Evolutionary conservation across 495 filamentous ascomycete genomes (phyloP).

Genomic region (Aspergillus ostianus): DNA sequence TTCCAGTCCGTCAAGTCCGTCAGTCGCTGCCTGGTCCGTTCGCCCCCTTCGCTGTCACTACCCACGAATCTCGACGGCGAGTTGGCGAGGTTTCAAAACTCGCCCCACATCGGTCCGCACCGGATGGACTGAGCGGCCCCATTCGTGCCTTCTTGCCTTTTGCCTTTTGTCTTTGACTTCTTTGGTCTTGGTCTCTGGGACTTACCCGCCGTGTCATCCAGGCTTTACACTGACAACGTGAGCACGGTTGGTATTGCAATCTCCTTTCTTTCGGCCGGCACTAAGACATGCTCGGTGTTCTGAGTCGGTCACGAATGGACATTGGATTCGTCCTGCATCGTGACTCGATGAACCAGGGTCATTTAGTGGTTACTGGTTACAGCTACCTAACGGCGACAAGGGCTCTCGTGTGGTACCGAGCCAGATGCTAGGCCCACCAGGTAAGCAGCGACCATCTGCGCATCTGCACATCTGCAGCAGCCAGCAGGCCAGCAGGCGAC

Average conservation of each 20-base stretch:
- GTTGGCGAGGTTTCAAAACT: not conserved
- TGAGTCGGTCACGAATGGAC: not conserved
- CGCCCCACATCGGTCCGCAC: constrained; percentile 20
- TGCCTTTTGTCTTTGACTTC: not conserved
- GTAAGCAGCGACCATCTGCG: not conserved
- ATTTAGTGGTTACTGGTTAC: not conserved
- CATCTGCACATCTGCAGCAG: not conserved
- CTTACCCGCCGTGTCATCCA: not conserved
- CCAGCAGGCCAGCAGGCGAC: no score
- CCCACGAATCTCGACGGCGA: no score
- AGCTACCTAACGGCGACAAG: not conserved
- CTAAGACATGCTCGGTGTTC: not conserved
- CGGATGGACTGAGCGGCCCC: constrained; percentile 17
- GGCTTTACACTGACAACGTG: not conserved
- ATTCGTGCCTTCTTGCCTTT: constrained; percentile 9
- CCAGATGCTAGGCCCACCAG: not conserved
- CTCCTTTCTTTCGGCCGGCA: not conserved
- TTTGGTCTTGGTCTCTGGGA: no score
- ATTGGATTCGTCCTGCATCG: not conserved
- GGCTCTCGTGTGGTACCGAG: not conserved
- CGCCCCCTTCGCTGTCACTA: not conserved
- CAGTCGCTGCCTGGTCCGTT: not conserved
- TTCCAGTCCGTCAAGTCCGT: no score
- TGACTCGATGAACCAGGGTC: not conserved
- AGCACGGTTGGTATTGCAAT: not conserved